phyloP scores from a whole-genome alignment of 441 rosid species.

The Sinapis alba region DNA sequence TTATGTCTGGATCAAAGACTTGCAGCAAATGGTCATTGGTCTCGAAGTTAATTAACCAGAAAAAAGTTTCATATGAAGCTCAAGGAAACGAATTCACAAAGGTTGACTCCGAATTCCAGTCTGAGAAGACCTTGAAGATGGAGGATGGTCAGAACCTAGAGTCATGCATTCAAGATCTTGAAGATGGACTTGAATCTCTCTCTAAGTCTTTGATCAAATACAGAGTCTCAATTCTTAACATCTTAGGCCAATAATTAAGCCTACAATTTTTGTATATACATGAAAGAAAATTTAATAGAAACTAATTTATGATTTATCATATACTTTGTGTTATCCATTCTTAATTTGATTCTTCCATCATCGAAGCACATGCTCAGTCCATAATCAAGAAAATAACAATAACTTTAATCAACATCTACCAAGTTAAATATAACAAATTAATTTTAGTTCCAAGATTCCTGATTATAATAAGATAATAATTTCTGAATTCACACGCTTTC shows the following conservation, averaged over 20 bases:
- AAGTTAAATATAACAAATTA: not conserved
- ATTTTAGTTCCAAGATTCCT: not conserved
- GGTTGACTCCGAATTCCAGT: constrained; percentile 35
- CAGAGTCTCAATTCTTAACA: constrained; percentile 26
- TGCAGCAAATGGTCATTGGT: constrained; percentile 42
- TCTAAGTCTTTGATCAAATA: constrained; percentile 49
- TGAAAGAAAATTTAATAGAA: not conserved
- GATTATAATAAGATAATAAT: not conserved
- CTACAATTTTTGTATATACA: constrained; percentile 6
- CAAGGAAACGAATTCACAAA: constrained; percentile 38
- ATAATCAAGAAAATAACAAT: not conserved
- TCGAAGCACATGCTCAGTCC: too few relatives aligned
- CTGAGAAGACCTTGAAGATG: constrained; percentile 21
- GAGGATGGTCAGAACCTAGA: constrained; percentile 45
- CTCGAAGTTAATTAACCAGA: constrained; percentile 43
- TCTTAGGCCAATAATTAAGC: constrained; percentile 24
- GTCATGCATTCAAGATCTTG: constrained; percentile 49
- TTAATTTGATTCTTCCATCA: constrained; percentile 4
- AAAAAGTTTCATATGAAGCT: constrained; percentile 9
- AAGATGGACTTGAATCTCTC: constrained; percentile 43
- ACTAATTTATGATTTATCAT: constrained; percentile 1
- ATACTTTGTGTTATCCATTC: not conserved
- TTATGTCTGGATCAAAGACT: constrained; percentile 35
- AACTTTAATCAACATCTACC: not conserved
- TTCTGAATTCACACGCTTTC: not conserved